phyloP scores from a whole-genome alignment of 176 grass and related monocot species.

The Panicum miliaceum region DNA sequence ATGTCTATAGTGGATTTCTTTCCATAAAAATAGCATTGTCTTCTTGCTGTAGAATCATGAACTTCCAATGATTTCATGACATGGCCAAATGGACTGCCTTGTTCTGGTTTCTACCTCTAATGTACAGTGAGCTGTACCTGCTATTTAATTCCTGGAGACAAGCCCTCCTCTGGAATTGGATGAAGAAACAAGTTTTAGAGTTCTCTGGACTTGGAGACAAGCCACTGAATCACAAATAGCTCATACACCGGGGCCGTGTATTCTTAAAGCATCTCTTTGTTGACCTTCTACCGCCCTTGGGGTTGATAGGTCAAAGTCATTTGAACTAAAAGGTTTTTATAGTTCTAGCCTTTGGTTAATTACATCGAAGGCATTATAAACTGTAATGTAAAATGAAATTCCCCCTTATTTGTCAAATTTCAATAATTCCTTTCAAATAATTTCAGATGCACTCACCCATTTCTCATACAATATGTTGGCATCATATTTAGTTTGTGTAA shows the following conservation, averaged over 20 bases:
- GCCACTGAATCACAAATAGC: neutral
- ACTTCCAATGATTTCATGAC: neutral
- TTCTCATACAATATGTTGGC: neutral
- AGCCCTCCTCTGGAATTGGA: neutral
- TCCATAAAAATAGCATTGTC: neutral
- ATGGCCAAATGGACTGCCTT: neutral
- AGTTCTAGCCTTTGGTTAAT: neutral
- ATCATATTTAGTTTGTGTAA: neutral
- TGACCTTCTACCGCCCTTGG: neutral
- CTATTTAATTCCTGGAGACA: neutral
- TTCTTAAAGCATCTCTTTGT: neutral
- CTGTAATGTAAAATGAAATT: slow-evolving; percentile 2
- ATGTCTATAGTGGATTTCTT: neutral
- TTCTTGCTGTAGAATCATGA: neutral
- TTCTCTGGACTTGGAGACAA: neutral
- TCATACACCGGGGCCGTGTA: neutral
- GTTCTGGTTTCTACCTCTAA: neutral
- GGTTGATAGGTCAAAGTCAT: neutral
- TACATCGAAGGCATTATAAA: neutral
- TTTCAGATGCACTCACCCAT: neutral
- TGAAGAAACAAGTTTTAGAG: neutral
- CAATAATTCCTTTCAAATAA: neutral
- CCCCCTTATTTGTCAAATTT: neutral
- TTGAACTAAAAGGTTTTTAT: neutral
- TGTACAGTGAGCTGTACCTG: neutral